Evolutionary conservation across 225 moss, liverwort and hornwort species (phyloP).

Genomic region (Neckera pumila): DNA sequence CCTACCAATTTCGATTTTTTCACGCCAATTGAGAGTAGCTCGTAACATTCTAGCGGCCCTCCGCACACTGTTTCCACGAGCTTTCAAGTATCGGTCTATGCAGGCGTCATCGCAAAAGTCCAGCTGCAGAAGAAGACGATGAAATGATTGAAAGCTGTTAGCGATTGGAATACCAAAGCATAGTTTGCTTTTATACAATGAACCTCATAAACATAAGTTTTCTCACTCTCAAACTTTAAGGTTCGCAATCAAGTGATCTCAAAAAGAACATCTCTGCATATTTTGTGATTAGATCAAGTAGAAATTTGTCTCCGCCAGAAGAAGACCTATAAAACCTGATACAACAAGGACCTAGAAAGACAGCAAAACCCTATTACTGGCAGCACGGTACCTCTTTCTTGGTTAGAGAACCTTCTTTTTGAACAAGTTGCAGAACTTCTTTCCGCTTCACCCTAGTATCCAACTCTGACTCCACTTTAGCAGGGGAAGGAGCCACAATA

Average conservation of each 20-base stretch:
- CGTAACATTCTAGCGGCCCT: conserved; percentile 73
- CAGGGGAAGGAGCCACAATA: conserved; percentile 6
- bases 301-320: not conserved
- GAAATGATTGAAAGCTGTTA: not conserved
- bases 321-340: not conserved
- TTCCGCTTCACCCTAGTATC: conserved; percentile 18
- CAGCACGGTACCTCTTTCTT: conserved; percentile 36
- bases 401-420: conserved; percentile 23
- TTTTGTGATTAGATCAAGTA: not conserved
- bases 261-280: not conserved
- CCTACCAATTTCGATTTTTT: conserved; percentile 76
- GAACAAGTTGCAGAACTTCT: conserved; percentile 29
- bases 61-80: conserved; percentile 60
- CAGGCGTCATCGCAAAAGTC: conserved; percentile 73
- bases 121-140: conserved; percentile 27
- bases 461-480: conserved; percentile 16
- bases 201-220: not conserved
- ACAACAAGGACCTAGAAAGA: not conserved
- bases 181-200: not conserved
- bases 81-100: conserved; percentile 64
- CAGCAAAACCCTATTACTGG: not conserved
- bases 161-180: not conserved
- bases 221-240: not conserved
- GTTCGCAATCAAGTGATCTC: not conserved
- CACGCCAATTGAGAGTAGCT: conserved; percentile 72